Conservation (phyloP, 2,329 filamentous ascomycete genomes). For the Xylariales sp. region DNA sequence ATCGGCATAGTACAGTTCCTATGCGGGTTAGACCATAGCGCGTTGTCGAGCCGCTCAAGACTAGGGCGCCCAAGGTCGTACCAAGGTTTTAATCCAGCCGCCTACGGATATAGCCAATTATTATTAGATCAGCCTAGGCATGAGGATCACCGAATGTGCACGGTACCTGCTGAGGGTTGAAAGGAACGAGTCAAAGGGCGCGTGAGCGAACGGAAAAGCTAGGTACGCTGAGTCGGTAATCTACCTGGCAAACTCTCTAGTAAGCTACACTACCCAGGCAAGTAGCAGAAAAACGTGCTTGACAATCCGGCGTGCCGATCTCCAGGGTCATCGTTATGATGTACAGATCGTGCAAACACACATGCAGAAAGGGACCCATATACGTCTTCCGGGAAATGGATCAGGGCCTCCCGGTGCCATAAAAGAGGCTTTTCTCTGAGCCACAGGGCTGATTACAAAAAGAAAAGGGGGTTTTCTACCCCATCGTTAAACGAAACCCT, state of each 20-base stretch:
- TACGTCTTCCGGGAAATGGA: slow-evolving; percentile 18
- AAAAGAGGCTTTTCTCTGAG: slow-evolving; percentile 17
- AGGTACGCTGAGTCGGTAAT: background rate
- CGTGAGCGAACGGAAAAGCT: background rate
- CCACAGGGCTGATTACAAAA: slow-evolving; percentile 35
- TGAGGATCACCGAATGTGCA: slow-evolving; percentile 15
- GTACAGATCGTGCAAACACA: slow-evolving; percentile 30
- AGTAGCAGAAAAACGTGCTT: background rate
- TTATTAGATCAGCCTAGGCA: slow-evolving; percentile 31
- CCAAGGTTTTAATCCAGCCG: background rate
- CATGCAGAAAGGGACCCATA: slow-evolving; percentile 11
- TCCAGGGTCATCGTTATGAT: slow-evolving; percentile 5
- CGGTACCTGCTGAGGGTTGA: background rate
- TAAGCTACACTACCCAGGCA: no score
- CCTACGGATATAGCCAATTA: slow-evolving; percentile 12
- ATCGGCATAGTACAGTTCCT: background rate
- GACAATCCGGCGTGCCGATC: slow-evolving; percentile 19
- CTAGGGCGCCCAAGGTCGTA: slow-evolving; percentile 9
- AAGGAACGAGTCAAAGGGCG: slow-evolving; percentile 1
- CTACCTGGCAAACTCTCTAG: no score
- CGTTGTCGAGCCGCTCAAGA: slow-evolving; percentile 9
- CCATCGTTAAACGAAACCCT: slow-evolving; percentile 5
- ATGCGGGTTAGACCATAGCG: slow-evolving; percentile 3
- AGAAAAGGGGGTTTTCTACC: slow-evolving; percentile 19
- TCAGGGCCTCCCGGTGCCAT: slow-evolving; percentile 14